These are phyloP conservation scores for Trametes gibbosa DNA, from an alignment of 768 basidiomycete species.

Conservation along the genomic window DNA sequence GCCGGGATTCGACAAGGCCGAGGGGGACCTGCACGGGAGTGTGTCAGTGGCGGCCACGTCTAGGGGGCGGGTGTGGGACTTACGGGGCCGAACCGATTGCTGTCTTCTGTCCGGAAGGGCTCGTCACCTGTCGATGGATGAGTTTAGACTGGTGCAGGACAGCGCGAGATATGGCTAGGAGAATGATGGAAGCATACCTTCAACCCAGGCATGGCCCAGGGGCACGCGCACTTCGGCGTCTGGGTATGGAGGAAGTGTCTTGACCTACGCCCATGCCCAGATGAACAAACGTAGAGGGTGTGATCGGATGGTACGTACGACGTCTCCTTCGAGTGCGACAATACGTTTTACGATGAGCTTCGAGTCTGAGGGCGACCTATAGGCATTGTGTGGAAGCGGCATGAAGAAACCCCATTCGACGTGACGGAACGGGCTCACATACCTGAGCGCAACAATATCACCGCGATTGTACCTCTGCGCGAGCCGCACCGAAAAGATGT, in stretches of 20 bases:
- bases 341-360: constrained; percentile 62
- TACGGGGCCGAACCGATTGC: constrained; percentile 72
- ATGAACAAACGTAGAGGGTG: too few relatives aligned
- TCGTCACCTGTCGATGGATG: constrained; percentile 51
- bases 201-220: constrained; percentile 68
- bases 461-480: constrained; percentile 43
- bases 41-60: background rate
- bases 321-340: constrained; percentile 59
- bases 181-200: too few relatives aligned
- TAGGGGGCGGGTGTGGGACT: constrained; percentile 25
- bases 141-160: background rate
- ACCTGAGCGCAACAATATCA: constrained; percentile 68
- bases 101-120: constrained; percentile 64
- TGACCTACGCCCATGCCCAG: constrained; percentile 32
- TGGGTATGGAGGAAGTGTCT: constrained; percentile 69
- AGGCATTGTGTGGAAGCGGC: too few relatives aligned
- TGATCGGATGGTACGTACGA: constrained; percentile 23
- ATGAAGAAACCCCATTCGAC: too few relatives aligned
- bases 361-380: constrained; percentile 59
- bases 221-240: constrained; percentile 53
- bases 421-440: too few relatives aligned
- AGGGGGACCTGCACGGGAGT: constrained; percentile 25
- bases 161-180: too few relatives aligned
- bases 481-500: constrained; percentile 44
- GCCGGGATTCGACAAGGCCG: constrained; percentile 28